These are phyloP conservation scores for Xerocomellus intermedius DNA, from an alignment of 768 basidiomycete species.

Conservation along the genomic window DNA sequence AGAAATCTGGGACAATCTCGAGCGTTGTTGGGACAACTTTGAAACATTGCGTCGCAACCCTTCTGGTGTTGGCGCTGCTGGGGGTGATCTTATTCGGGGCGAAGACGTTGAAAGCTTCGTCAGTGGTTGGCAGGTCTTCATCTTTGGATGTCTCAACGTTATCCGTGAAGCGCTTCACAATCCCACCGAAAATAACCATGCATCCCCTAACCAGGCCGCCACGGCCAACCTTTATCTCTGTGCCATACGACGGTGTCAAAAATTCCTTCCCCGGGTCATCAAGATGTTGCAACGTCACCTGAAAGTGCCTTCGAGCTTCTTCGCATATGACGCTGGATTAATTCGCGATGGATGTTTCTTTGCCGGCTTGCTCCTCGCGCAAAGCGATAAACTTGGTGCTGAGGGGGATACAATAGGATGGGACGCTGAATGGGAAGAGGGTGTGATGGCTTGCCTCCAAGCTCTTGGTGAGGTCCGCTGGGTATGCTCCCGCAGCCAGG, in stretches of 20 bases:
- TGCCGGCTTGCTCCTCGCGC: conserved; percentile 74
- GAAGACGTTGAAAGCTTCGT: conserved; percentile 68
- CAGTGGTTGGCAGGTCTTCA: conserved; percentile 88
- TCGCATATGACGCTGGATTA: conserved; percentile 82
- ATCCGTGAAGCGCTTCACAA: conserved; percentile 69
- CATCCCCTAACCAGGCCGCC: conserved; percentile 45
- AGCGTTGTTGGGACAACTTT: conserved; percentile 82
- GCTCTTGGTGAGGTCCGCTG: conserved; percentile 84
- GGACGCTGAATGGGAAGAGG: conserved; percentile 33
- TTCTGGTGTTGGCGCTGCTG: conserved; percentile 40
- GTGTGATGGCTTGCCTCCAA: conserved; percentile 53
- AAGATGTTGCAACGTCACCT: conserved; percentile 53
- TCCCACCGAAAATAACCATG: conserved; percentile 45
- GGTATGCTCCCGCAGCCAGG: conserved; percentile 73
- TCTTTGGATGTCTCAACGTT: conserved; percentile 89
- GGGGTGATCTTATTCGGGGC: conserved; percentile 35
- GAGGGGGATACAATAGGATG: conserved; percentile 23
- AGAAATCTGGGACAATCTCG: conserved; percentile 83
- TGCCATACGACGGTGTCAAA: conserved; percentile 48
- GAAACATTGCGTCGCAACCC: conserved; percentile 55
- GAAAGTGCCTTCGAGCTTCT: conserved; percentile 48
- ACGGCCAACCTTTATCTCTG: conserved; percentile 46
- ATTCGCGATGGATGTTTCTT: conserved; percentile 91
- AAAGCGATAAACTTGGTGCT: conserved; percentile 38
- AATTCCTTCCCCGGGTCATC: conserved; percentile 49